Evolutionary conservation across 345 rosid species (phyloP).

Genomic region (Psidium friedrichsthalianum): DNA sequence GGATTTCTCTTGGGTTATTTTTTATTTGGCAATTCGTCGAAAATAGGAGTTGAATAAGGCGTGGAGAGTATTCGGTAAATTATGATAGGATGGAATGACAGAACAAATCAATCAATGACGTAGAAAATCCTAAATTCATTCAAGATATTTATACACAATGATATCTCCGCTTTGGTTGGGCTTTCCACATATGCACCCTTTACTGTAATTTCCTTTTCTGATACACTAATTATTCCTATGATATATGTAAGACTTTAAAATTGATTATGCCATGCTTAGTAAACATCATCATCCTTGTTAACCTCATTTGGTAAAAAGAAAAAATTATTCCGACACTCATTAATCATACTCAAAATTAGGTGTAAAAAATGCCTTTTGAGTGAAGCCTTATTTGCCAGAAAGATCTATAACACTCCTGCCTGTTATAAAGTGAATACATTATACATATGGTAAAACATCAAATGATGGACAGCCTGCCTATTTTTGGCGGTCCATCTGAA

Average conservation of each 20-base stretch:
- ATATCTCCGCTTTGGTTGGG: not conserved
- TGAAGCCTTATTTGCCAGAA: not conserved
- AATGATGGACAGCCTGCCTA: not conserved
- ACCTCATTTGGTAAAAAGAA: not conserved
- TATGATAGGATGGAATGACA: accelerated
- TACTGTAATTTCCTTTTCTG: not conserved
- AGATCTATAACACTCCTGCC: not conserved
- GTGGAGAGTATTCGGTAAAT: accelerated
- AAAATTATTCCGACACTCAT: not conserved
- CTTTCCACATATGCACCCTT: not conserved
- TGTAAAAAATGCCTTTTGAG: not conserved
- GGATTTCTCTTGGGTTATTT: not conserved
- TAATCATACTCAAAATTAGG: not conserved
- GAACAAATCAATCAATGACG: not conserved
- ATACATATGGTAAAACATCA: not conserved
- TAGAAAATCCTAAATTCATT: not conserved
- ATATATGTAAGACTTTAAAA: not conserved
- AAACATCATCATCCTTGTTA: not conserved
- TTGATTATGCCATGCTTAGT: not conserved
- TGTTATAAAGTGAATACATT: not conserved
- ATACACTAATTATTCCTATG: not conserved
- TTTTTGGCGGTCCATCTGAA: not conserved
- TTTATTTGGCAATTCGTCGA: not conserved
- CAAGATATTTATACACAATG: not conserved
- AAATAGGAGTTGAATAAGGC: accelerated